Evolutionary conservation across 2,329 filamentous ascomycete species (phyloP), one percentile per base, ranked within the genome.

Genomic region (Truncatella angustata): DNA sequence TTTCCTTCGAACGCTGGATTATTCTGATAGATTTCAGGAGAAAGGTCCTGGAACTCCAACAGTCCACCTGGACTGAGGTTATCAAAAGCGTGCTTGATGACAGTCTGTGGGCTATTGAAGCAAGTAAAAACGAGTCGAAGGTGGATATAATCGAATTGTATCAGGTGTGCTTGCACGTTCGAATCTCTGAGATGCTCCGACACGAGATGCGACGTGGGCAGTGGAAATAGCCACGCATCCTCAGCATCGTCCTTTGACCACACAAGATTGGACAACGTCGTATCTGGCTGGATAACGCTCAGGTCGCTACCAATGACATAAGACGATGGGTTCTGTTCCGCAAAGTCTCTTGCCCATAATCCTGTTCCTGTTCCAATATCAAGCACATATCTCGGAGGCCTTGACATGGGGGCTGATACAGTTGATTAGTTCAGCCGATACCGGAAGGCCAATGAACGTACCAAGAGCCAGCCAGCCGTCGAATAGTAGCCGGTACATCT

Each of bases 181-280:
- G n/a, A n/a, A n/a, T n/a, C n/a, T n/a, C n/a, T n/a, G n/a, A n/a
- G n/a, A n/a, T n/a, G n/a, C n/a, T n/a, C n/a, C n/a, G n/a, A n/a
- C n/a, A n/a, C n/a, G n/a, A n/a, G n/a, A 39, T 39, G 10, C 14
- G 36, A 20, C 20, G n/a, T 11, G n/a, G 24, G 26, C 26, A 9
- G 12, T 9, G 32, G 18, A 14, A 46, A 47, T 16, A 32, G 11
- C 49, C 48, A 54, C 16, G 20, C 20, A 9, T 37, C 34, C 34
- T 54, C 52, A 14, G 52, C 48, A 20, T 54, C 52, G 9, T 54
- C 52, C n/a, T 34, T 39, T 7, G 39, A 26, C 14, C 46, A 54
- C n/a, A 26, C 24, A 9, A 36, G 12, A 5, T 51, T 51, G 6
- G 20, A 18, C 7, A 40, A 23, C 16, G 6, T 4, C 7, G 40